Evolutionary conservation across 345 rosid species (phyloP), one percentile per base, ranked within the genome.

Genomic region (Capsella bursapastoris): DNA sequence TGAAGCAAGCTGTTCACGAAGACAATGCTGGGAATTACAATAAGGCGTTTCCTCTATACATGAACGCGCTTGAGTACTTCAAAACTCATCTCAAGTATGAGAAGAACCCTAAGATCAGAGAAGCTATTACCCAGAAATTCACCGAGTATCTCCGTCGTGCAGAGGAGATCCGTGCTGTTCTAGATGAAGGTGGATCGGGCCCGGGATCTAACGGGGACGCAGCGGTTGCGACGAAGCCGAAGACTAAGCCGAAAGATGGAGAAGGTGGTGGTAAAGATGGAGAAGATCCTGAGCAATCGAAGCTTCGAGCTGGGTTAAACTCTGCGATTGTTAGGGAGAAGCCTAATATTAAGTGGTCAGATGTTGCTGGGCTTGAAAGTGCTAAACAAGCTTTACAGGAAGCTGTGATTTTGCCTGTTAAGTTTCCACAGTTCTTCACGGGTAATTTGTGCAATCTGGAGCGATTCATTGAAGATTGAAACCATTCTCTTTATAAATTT

Each of bases 31-130:
- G 98, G 25, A 93, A 93, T 76, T 93, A 93, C 82, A 78, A 83
- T 7, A 93, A 87, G 73, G 98, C 98, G 9, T 89, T 93, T 57
- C 96, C 91, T 68, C 71, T 93, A 14, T 93, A 93, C 77, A 93
- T 85, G 97, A 93, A 89, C 84, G 97, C 98, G 27, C 87, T 93
- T 31, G 98, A 93, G 83, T 90, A 93, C 88, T 93, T 93, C 85
- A 89, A 86, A 76, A 89, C 97, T 72, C 98, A 93, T 78, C 82
- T 93, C 79, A 93, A 93, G 83, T 93, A 93, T 78, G 98, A 93
- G 90, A 93, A 86, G 87, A 93, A 93, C 80, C 91, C 89, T 11
- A 90, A 93, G 79, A 93, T 93, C 78, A 79, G 81, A 62, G 97
- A 93, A 70, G 93, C 93, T 1, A 90, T 93, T 22, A 90, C 93